phyloP scores from a whole-genome alignment of 805 yeast genomes.

The Yarrowia keelungensis region DNA sequence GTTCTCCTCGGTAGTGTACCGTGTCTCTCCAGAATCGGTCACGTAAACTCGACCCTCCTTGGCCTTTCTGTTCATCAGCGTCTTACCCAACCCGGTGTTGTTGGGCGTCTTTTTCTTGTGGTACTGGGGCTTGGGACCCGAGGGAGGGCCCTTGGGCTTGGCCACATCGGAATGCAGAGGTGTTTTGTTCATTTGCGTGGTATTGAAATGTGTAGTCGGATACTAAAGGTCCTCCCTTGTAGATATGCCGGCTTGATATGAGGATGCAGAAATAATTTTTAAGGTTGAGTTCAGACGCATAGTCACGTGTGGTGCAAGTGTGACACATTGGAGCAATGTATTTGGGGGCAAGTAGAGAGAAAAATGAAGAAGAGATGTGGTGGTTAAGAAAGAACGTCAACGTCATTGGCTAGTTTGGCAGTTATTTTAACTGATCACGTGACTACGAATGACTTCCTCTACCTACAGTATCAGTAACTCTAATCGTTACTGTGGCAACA shows the following conservation, averaged over 20 bases:
- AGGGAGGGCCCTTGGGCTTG: slow-evolving; percentile 57
- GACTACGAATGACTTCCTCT: too few species aligned
- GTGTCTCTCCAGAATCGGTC: slow-evolving; percentile 80
- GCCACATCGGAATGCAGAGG: slow-evolving; percentile 34
- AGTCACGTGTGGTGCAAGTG: slow-evolving; percentile 26
- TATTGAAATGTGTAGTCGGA: background rate
- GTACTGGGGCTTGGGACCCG: slow-evolving; percentile 90
- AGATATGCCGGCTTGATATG: background rate
- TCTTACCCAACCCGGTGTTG: slow-evolving; percentile 82
- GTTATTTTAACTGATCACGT: too few species aligned
- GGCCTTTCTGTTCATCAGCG: slow-evolving; percentile 73
- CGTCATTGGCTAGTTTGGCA: background rate
- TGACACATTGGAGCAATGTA: background rate
- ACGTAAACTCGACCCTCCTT: slow-evolving; percentile 42
- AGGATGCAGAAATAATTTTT: slow-evolving; percentile 24
- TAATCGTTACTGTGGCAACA: slow-evolving; percentile 5
- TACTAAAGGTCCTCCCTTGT: too few species aligned
- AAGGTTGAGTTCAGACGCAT: slow-evolving; percentile 5
- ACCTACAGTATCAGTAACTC: background rate
- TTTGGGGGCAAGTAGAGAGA: background rate
- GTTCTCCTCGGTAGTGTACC: slow-evolving; percentile 85
- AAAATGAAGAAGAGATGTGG: background rate
- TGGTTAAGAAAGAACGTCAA: background rate
- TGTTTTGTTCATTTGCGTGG: slow-evolving; percentile 15
- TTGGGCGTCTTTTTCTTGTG: slow-evolving; percentile 64